phyloP scores from a whole-genome alignment of 129 eudicot genomes.

The Kitagawia praeruptora region DNA sequence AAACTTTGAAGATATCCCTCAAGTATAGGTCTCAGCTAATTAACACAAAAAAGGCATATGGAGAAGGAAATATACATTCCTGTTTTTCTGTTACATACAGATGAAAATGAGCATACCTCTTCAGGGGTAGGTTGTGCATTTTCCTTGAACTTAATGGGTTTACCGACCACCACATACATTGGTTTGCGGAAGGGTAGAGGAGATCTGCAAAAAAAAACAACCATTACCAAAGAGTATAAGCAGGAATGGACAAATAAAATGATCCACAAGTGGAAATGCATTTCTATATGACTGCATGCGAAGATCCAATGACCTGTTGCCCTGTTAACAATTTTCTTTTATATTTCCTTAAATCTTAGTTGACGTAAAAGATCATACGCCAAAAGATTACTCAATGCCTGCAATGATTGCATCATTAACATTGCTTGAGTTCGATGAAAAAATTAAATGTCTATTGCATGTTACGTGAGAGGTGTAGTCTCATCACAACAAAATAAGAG shows the following conservation, averaged over 20 bases:
- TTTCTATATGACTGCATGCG: not conserved
- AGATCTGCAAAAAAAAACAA: conserved; percentile 49
- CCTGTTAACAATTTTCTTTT: not conserved
- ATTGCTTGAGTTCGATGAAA: not conserved
- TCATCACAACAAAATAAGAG: not conserved
- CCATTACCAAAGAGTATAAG: not conserved
- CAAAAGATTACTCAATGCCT: not conserved
- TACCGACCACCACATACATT: conserved; percentile 84
- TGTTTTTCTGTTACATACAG: not conserved
- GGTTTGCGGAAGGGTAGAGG: conserved; percentile 70
- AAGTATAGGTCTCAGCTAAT: not conserved
- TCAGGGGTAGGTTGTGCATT: conserved; percentile 61
- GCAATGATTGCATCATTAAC: not conserved
- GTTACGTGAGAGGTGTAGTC: not conserved
- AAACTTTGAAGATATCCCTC: not conserved
- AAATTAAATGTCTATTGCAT: not conserved
- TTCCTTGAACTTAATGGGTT: conserved; percentile 59
- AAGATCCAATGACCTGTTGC: not conserved
- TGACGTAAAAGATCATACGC: not conserved
- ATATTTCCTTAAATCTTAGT: not conserved
- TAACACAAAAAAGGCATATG: not conserved
- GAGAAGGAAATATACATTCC: not conserved
- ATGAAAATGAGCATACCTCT: conserved; percentile 50
- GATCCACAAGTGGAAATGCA: not conserved
- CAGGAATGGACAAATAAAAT: not conserved